Evolutionary conservation across 2,329 filamentous ascomycete genomes (phyloP).

Genomic region (Cytospora piceae): DNA sequence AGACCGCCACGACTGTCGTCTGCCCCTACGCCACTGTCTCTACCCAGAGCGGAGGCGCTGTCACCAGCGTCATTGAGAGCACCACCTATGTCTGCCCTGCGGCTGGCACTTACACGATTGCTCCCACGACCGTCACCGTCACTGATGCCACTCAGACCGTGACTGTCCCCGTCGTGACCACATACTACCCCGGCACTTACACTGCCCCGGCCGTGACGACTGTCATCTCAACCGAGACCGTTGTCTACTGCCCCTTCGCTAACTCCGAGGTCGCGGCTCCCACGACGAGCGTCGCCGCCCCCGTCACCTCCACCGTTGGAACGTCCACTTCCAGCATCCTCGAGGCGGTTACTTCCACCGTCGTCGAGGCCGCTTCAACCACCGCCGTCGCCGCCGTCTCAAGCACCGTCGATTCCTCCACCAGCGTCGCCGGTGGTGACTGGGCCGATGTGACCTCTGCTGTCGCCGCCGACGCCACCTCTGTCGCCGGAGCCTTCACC

Average conservation of each 20-base stretch:
- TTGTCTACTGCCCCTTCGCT: conserved; percentile 72
- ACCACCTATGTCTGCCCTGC: conserved; percentile 74
- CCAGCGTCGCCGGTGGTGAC: conserved; percentile 32
- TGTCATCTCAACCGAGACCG: conserved; percentile 69
- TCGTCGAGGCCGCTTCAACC: conserved; percentile 32
- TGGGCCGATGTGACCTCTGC: conserved; percentile 24
- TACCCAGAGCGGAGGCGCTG: conserved; percentile 59
- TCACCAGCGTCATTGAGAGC: conserved; percentile 68
- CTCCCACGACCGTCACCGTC: conserved; percentile 66
- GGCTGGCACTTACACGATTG: conserved; percentile 77
- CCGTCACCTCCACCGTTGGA: conserved; percentile 35
- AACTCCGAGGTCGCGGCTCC: conserved; percentile 45
- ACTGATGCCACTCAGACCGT: conserved; percentile 56
- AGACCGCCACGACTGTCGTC: conserved; percentile 66
- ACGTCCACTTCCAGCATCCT: conserved; percentile 37
- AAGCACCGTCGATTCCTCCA: conserved; percentile 35
- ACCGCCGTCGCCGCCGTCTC: conserved; percentile 40
- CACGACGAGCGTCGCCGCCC: conserved; percentile 36
- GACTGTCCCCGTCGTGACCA: conserved; percentile 68
- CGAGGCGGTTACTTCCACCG: conserved; percentile 10
- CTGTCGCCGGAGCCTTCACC: conserved; percentile 44
- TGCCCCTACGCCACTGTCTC: conserved; percentile 69
- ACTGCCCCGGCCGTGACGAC: conserved; percentile 67
- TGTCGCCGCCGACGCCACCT: conserved; percentile 33
- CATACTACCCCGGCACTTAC: conserved; percentile 72